Conservation (phyloP, 371 early-diverging fungal species). For the Mucor circinelloides region DNA sequence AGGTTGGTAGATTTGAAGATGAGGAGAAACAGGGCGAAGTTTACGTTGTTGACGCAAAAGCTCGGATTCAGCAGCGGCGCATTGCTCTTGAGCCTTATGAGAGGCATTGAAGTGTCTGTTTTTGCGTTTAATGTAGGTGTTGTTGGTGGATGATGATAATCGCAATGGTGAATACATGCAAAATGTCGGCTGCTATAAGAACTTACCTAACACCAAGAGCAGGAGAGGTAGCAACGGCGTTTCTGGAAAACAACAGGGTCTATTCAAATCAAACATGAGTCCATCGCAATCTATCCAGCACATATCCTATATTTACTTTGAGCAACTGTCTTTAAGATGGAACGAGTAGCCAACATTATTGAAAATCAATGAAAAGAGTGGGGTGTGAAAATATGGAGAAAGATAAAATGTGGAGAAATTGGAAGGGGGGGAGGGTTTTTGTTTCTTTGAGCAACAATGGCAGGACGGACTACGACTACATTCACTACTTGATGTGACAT, state of each 20-base stretch:
- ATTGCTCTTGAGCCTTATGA: slow-evolving; percentile 36
- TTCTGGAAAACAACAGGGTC: slow-evolving; percentile 48
- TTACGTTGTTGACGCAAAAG: slow-evolving; percentile 64
- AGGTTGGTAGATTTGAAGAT: slow-evolving; percentile 87
- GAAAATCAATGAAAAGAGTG: slow-evolving; percentile 22
- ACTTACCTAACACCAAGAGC: slow-evolving; percentile 44
- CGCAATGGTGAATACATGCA: background rate
- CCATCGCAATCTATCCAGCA: background rate
- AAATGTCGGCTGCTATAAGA: background rate
- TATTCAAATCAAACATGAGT: slow-evolving; percentile 1
- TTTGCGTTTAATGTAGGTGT: background rate
- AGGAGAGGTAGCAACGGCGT: slow-evolving; percentile 28
- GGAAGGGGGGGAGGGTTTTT: slow-evolving; percentile 5
- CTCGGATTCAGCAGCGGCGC: slow-evolving; percentile 55
- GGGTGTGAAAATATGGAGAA: slow-evolving; percentile 27
- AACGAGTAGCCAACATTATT: slow-evolving; percentile 51
- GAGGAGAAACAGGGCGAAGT: slow-evolving; percentile 84
- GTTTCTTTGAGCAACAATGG: background rate
- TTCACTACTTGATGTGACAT: background rate
- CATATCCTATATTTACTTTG: slow-evolving; percentile 36
- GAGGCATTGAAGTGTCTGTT: slow-evolving; percentile 48
- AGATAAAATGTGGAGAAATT: slow-evolving; percentile 24
- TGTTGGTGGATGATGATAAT: background rate
- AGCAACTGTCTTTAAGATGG: slow-evolving; percentile 45
- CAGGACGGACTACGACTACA: background rate